phyloP scores from a whole-genome alignment of 176 grass and related monocot genomes.

The Stipa capillata region DNA sequence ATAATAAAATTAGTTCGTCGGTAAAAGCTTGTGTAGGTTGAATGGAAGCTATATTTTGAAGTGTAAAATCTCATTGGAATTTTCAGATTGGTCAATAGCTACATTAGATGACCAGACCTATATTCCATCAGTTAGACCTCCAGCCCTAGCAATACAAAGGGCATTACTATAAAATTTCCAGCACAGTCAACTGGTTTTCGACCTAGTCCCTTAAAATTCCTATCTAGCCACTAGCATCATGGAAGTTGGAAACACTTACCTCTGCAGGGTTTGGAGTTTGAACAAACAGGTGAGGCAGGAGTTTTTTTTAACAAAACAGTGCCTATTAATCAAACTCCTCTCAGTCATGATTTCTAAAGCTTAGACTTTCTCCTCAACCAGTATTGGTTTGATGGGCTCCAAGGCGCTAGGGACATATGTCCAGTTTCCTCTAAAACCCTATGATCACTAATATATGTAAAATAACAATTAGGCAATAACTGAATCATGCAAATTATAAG shows the following conservation, averaged over 20 bases:
- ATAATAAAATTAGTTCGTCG: not conserved
- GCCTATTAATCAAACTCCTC: not conserved
- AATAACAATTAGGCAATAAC: not conserved
- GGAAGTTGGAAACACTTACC: not conserved
- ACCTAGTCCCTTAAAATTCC: not conserved
- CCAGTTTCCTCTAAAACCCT: not conserved
- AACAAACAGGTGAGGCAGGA: not conserved
- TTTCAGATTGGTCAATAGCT: not conserved
- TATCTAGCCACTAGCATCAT: not conserved
- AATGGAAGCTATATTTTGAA: not conserved
- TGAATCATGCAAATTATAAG: not conserved
- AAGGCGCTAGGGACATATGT: not conserved
- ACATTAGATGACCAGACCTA: constrained; percentile 2
- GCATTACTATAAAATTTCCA: not conserved
- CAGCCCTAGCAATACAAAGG: not conserved
- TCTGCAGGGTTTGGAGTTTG: not conserved
- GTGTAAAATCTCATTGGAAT: not conserved
- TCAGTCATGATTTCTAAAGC: not conserved
- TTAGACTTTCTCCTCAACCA: not conserved
- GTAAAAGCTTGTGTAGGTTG: not conserved
- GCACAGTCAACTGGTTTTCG: not conserved
- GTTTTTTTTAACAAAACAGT: no score
- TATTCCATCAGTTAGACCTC: not conserved
- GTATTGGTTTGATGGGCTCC: not conserved
- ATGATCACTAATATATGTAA: not conserved